phyloP scores from a whole-genome alignment of 352 stramenopile species.

The Phytophthora cajani region DNA sequence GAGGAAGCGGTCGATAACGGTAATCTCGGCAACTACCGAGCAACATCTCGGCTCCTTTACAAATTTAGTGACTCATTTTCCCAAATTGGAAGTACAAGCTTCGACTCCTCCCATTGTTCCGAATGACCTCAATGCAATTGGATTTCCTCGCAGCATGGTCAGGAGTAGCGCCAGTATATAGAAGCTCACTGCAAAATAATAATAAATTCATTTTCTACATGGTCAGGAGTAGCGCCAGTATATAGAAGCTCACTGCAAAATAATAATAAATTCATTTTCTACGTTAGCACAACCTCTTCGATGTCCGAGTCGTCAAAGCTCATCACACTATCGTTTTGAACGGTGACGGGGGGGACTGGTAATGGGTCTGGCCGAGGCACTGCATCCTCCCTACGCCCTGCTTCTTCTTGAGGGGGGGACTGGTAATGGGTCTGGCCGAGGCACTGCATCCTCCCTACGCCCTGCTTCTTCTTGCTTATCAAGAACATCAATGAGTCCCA shows the following conservation, averaged over 20 bases:
- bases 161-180: too few species aligned
- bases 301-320: slow-evolving; percentile 68
- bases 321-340: slow-evolving; percentile 33
- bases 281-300: slow-evolving; percentile 55
- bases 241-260: too few species aligned
- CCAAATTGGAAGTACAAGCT: too few species aligned
- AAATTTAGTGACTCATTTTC: too few species aligned
- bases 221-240: too few species aligned
- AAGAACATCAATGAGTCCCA: slow-evolving; percentile 3
- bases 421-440: not conserved
- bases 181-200: too few species aligned
- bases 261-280: slow-evolving; percentile 5
- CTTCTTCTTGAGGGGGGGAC: not conserved
- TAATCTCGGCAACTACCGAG: too few species aligned
- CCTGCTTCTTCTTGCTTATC: slow-evolving; percentile 2
- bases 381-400: not conserved
- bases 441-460: not conserved
- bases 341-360: not conserved
- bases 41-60: too few species aligned
- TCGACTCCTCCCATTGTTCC: too few species aligned
- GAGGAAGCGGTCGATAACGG: too few species aligned
- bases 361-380: not conserved
- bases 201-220: slow-evolving; percentile 8
- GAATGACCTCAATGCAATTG: too few species aligned
- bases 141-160: too few species aligned